Base-by-base conservation (phyloP, 805 yeast genomes). In the Blastobotrys robertii region DNA sequence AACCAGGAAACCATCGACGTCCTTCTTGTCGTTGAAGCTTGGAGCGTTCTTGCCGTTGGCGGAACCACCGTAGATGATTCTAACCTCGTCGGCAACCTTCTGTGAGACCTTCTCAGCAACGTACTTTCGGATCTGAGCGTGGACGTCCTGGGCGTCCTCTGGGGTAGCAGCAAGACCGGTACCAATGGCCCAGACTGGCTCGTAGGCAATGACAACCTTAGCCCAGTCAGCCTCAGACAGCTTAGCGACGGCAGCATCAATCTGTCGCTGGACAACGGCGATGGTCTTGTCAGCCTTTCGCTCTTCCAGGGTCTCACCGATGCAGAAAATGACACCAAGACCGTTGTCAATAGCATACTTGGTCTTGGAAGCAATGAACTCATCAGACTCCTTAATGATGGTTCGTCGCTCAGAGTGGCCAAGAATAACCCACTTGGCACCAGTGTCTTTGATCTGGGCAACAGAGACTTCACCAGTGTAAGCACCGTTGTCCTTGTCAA, bases 151-250 rank as follows among this genome's bases (percentile, higher is more conserved):
- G 56, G 98, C 98, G 65, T 92, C 98, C 55, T 83, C 84, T 56
- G 98, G 87, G 57, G 98, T 92, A 50, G 98, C 97, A 59, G 97
- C 96, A 63, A 92, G 79, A 64, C 98, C 98, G 57, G 97, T 88
- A 67, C 98, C 98, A 59, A 92, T 92, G 59, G 98, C 98, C 98
- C 98, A 92, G 56, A 92, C 95, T 59, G 98, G 98, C 74, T 92
- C 98, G 73, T 92, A 92, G 61, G 98, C 98, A 66, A 92, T 71
- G 53, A 92, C 97, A 55, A 92, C 74, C 67, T 84, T 75, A 51
- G 82, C 59, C 97, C 97, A 90, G 79, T 88, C 97, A 47, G 66
- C 62, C 41, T 49, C 44, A 59, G 65, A 60, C 50, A 86, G 80
- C 49, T 81, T 72, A 64, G 78, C 82, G 60, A 83, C 69, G 49